These are phyloP conservation scores for Colletotrichum shisoi DNA, from an alignment of 2,329 filamentous ascomycete genomes.

Conservation along the genomic window DNA sequence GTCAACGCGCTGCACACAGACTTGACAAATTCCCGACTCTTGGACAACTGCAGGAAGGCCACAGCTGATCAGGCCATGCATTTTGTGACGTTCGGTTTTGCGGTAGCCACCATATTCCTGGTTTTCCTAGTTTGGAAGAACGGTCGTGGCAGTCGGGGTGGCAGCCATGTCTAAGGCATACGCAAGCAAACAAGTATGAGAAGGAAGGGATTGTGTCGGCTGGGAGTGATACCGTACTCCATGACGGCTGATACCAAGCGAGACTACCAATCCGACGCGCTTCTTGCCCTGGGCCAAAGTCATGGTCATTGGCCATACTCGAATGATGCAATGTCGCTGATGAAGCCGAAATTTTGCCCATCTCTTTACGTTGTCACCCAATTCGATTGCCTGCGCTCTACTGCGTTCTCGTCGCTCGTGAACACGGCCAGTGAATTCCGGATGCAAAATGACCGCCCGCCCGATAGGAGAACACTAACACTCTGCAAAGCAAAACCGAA, in stretches of 20 bases:
- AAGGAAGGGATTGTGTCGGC: not conserved
- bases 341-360: too few species aligned
- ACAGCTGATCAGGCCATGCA: slow-evolving; percentile 33
- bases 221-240: not conserved
- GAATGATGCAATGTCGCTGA: too few species aligned
- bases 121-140: slow-evolving; percentile 32
- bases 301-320: too few species aligned
- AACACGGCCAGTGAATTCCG: too few species aligned
- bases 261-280: not conserved
- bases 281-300: too few species aligned
- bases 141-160: slow-evolving; percentile 10
- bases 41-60: slow-evolving; percentile 28
- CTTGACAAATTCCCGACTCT: not conserved
- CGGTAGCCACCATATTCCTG: slow-evolving; percentile 22
- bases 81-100: slow-evolving; percentile 29
- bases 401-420: too few species aligned
- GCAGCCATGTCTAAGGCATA: slow-evolving; percentile 6
- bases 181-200: not conserved
- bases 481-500: too few species aligned
- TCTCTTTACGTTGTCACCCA: too few species aligned
- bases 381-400: too few species aligned
- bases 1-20: not conserved
- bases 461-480: too few species aligned
- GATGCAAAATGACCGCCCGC: too few species aligned
- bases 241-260: not conserved